phyloP scores from a whole-genome alignment of 257 asterid species.

The Linderniella brevidens region DNA sequence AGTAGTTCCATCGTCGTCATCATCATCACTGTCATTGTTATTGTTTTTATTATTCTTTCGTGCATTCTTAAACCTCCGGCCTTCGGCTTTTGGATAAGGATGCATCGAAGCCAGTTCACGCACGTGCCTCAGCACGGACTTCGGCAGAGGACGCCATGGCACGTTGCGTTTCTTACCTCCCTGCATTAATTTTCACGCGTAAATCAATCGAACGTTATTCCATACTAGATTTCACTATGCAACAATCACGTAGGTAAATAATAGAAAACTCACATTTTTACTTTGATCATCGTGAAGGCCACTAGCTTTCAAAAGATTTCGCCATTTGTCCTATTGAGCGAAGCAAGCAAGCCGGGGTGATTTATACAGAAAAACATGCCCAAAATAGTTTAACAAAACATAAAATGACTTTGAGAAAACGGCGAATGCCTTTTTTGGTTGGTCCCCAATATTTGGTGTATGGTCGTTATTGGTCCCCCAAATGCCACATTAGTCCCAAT shows the following conservation, averaged over 20 bases:
- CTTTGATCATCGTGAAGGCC: slow-evolving; percentile 40
- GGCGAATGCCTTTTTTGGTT: no score
- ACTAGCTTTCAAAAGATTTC: slow-evolving; percentile 90
- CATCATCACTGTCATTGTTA: neutral
- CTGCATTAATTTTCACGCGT: slow-evolving; percentile 20
- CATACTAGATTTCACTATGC: no score
- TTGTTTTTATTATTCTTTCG: neutral
- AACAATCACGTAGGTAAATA: neutral
- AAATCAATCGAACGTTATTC: neutral
- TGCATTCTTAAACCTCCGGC: neutral
- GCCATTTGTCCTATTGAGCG: slow-evolving; percentile 74
- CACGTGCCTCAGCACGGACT: slow-evolving; percentile 54
- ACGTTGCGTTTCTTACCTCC: slow-evolving; percentile 54
- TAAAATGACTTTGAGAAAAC: no score
- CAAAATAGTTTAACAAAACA: no score
- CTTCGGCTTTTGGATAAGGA: slow-evolving; percentile 68
- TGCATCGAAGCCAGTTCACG: slow-evolving; percentile 52
- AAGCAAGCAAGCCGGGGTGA: neutral
- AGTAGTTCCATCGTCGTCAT: slow-evolving; percentile 31
- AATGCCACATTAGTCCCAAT: no score
- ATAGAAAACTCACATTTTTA: slow-evolving; percentile 32
- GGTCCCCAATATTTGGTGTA: no score
- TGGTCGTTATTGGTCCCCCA: no score
- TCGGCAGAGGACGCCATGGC: slow-evolving; percentile 93
- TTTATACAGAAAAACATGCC: no score